Base-by-base conservation (phyloP, 1,284 basidiomycete genomes). In the Ustilago crameri region DNA sequence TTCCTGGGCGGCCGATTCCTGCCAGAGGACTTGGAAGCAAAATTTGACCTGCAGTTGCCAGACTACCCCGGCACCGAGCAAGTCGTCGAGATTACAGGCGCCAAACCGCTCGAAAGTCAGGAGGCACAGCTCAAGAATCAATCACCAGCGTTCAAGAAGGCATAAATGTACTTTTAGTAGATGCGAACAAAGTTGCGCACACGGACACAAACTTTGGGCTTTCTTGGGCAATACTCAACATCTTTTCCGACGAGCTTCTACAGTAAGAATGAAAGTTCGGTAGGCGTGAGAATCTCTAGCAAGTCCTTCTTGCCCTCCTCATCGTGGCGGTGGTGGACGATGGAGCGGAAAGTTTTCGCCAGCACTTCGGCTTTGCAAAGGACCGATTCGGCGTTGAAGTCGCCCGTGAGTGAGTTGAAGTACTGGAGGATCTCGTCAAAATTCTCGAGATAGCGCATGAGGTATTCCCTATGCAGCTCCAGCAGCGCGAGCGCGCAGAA, bases 1-100 rank as follows among this genome's bases (percentile, higher is more conserved):
- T 97, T 93, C 83, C 86, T 97, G 2, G 94, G 93, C 2, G 96
- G 95, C 0, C 87, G 95, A 51, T 98, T 98, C 81, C 87, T 98
- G 17, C 89, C 93, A n/a, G 60, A 69, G 18, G 58, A 57, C 20
- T 35, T 78, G 8, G 75, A 72, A 32, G 61, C 55, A 1, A 69
- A 72, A 51, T 77, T 73, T 45, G 73, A 69, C 34, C 58, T 81
- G 4, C 51, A 60, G 55, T 53, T 78, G 32, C 79, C 79, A 0
- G 55, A 66, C 37, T 82, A 82, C 46, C 76, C 65, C 3, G 78
- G 63, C 1, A 66, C 66, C 24, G 72, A 76, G 8, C 80, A 82
- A 47, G 67, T 82, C 15, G 75, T 83, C 3, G 79, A 82, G 35
- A 79, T 83, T n/a, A 82, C 81, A 0, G 74, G 78, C 5, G 70